Conservation (phyloP, 257 asterid genomes). For the Cinchona pubescens region DNA sequence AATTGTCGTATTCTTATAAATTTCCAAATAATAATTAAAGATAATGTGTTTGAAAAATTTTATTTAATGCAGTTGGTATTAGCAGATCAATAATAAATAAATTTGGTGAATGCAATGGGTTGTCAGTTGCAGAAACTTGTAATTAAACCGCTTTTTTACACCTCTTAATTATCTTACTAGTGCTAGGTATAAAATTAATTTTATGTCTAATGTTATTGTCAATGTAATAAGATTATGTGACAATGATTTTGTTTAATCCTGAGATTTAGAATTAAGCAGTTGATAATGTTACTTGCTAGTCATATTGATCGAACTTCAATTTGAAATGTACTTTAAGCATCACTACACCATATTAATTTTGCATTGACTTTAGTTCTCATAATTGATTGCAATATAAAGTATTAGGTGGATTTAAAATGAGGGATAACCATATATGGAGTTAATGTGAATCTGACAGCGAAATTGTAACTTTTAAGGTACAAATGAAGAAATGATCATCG, state of each 20-base stretch:
- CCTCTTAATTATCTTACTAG: neutral
- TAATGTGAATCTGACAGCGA: neutral
- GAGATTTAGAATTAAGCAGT: neutral
- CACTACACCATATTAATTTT: neutral
- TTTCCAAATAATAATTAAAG: constrained; percentile 1
- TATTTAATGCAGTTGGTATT: constrained; percentile 56
- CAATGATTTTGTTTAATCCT: neutral
- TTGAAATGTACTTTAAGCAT: neutral
- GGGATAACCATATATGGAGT: neutral
- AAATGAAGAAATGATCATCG: neutral
- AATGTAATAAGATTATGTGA: neutral
- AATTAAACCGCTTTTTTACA: constrained; percentile 24
- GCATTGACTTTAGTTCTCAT: neutral
- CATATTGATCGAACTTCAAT: neutral
- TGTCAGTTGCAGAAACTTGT: constrained; percentile 36
- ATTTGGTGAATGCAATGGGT: constrained; percentile 34
- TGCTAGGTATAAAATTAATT: neutral
- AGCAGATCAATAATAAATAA: constrained; percentile 56
- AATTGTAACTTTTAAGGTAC: neutral
- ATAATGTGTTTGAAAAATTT: constrained; percentile 8
- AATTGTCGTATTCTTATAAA: constrained; percentile 24
- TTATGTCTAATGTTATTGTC: neutral
- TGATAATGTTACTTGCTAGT: neutral
- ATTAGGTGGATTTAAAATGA: neutral
- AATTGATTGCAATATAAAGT: neutral